Conservation (phyloP, 257 asterid genomes). For the Oldenlandia corymbosa region DNA sequence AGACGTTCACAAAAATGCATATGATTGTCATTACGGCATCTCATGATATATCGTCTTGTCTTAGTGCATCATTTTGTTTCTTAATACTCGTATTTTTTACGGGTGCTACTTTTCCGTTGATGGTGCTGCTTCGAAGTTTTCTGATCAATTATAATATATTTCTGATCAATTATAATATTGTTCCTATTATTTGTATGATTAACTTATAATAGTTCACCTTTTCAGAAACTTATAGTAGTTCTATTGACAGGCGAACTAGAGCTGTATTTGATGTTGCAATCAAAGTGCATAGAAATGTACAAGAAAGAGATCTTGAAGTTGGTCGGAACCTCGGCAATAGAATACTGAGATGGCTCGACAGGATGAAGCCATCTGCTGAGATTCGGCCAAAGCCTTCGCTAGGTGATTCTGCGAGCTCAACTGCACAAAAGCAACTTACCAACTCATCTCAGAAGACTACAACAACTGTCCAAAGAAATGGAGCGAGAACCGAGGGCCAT, state of each 20-base stretch:
- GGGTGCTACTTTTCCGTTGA: background rate
- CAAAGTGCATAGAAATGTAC: constrained; percentile 62
- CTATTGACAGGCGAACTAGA: constrained; percentile 65
- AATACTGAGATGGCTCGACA: constrained; percentile 81
- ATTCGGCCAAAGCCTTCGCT: constrained; percentile 47
- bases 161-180: too few species aligned
- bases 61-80: background rate
- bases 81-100: too few species aligned
- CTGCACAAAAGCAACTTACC: constrained; percentile 25
- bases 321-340: constrained; percentile 82
- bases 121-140: background rate
- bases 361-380: constrained; percentile 78
- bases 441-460: constrained; percentile 22
- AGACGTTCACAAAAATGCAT: background rate
- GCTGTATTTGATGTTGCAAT: constrained; percentile 64
- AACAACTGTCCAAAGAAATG: constrained; percentile 23
- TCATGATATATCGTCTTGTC: background rate
- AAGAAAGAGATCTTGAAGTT: constrained; percentile 80
- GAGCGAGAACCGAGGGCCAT: constrained; percentile 26
- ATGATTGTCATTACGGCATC: background rate
- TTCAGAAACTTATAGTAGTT: background rate
- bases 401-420: constrained; percentile 21
- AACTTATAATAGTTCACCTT: too few species aligned
- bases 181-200: too few species aligned
- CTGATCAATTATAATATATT: too few species aligned